Evolutionary conservation across 2,329 filamentous ascomycete genomes (phyloP).

Genomic region (Phyllosticta citribraziliensis): DNA sequence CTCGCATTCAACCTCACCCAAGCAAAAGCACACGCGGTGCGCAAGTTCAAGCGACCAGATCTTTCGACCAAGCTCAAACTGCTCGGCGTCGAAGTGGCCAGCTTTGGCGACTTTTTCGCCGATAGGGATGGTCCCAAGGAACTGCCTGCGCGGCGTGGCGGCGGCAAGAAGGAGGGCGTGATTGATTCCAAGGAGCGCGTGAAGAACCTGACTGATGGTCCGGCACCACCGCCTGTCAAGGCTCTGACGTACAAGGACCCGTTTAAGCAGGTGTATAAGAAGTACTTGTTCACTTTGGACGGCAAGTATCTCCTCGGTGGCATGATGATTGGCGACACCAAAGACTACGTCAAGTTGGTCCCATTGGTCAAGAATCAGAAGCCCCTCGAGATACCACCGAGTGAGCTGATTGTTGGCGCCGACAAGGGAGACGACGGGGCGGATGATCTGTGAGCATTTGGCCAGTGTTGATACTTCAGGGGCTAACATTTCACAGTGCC

Average conservation of each 20-base stretch:
- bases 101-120: conserved; percentile 89
- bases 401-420: conserved; percentile 73
- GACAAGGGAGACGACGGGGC: conserved; percentile 58
- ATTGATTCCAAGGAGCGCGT: conserved; percentile 32
- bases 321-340: conserved; percentile 94
- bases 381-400: conserved; percentile 64
- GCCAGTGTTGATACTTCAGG: neutral
- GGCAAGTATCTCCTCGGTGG: conserved; percentile 87
- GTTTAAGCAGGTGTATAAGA: conserved; percentile 83
- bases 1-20: conserved; percentile 85
- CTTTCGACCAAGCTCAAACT: conserved; percentile 88
- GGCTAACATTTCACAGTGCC: conserved; percentile 32
- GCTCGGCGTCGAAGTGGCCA: conserved; percentile 81
- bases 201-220: conserved; percentile 45
- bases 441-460: conserved; percentile 53
- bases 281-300: conserved; percentile 82
- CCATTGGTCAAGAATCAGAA: conserved; percentile 81
- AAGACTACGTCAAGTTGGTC: conserved; percentile 81
- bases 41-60: conserved; percentile 71
- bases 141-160: conserved; percentile 50
- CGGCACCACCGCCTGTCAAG: conserved; percentile 57
- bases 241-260: conserved; percentile 82
- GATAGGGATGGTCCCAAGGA: conserved; percentile 72
- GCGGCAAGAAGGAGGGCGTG: conserved; percentile 35
- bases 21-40: conserved; percentile 58